Percentiles rank a stretch among this genome's conserved stretches.
Conservation (phyloP, 352 stramenopile genomes). For the Globisporangium takayamanum region DNA sequence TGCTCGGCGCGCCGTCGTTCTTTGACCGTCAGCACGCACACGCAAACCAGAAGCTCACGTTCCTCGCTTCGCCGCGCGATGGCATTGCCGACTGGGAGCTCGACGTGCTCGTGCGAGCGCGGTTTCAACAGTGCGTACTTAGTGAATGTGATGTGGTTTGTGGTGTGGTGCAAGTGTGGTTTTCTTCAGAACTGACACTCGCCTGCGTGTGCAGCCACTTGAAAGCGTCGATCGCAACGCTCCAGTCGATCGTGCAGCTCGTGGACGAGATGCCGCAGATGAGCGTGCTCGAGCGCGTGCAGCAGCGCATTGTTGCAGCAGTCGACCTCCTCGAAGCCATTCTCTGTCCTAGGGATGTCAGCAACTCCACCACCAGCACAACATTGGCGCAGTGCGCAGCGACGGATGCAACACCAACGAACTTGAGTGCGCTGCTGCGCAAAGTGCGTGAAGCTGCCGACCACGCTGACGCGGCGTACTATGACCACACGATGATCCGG, state of each 20-base stretch:
- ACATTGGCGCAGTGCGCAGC: slow-evolving; percentile 17
- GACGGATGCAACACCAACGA: background rate
- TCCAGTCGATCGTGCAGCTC: slow-evolving; percentile 68
- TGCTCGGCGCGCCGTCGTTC: slow-evolving; percentile 59
- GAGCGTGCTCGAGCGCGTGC: slow-evolving; percentile 58
- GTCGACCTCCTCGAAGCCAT: slow-evolving; percentile 48
- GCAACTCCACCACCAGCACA: background rate
- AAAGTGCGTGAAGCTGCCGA: slow-evolving; percentile 42
- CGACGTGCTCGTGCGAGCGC: slow-evolving; percentile 38
- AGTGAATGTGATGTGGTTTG: background rate
- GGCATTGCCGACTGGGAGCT: slow-evolving; percentile 74
- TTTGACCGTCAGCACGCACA: slow-evolving; percentile 28
- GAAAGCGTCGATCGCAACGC: slow-evolving; percentile 47
- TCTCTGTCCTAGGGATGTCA: slow-evolving; percentile 17
- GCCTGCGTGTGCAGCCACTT: slow-evolving; percentile 26
- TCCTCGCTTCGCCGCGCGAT: slow-evolving; percentile 40
- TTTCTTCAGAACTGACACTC: background rate
- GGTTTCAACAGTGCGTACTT: slow-evolving; percentile 33
- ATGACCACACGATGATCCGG: slow-evolving; percentile 67
- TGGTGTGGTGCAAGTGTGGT: background rate
- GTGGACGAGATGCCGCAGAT: slow-evolving; percentile 67
- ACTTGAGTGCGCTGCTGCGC: slow-evolving; percentile 23
- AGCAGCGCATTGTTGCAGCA: slow-evolving; percentile 43
- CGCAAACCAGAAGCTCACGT: slow-evolving; percentile 18
- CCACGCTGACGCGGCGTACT: slow-evolving; percentile 49